Base-by-base conservation (phyloP, 1,284 basidiomycete genomes). In the Ustilago sp. region DNA sequence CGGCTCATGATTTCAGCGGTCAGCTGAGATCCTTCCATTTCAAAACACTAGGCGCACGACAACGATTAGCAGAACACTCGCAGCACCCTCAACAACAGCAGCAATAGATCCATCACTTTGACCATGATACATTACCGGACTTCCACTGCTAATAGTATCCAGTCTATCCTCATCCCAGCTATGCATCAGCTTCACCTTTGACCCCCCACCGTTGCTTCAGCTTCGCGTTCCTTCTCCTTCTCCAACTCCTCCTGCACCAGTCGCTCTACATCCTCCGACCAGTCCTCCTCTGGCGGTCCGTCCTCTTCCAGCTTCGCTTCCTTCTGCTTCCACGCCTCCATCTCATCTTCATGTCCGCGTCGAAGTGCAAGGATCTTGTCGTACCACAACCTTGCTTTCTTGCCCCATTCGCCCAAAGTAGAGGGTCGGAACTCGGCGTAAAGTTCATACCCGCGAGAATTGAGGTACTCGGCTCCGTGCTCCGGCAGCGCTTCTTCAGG, bases 351-450 rank as follows among this genome's bases (percentile, higher is more conserved):
- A 57, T 59, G 57, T n/a, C 69, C 74, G 0, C 69, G 62, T 13
- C 74, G 50, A 23, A 85, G 53, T 0, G 65, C 78, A 2, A 86
- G 73, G 6, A 83, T 74, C 34, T 69, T 81, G 47, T 80, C 80
- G 53, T 81, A 79, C 64, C 77, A 72, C 15, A 86, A 58, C 15
- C 63, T 56, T 7, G 73, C 80, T 32, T 80, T 80, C 51, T 86
- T 86, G 32, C 84, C 84, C 84, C 83, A 84, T 57, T 83, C 79
- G 19, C 84, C 84, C 19, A 76, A 77, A 0, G 84, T 86, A 13
- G 77, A 79, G 2, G 84, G 84, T 28, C 84, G 63, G 59, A 86
- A 84, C 8, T 82, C 72, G 50, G 68, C 67, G 54, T 86, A 86
- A 32, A 86, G 66, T 3, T 74, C 72, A 57, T 82, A 86, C 0